phyloP scores from a whole-genome alignment of 2,329 filamentous ascomycete genomes.

The Pestalotiopsis sp. region DNA sequence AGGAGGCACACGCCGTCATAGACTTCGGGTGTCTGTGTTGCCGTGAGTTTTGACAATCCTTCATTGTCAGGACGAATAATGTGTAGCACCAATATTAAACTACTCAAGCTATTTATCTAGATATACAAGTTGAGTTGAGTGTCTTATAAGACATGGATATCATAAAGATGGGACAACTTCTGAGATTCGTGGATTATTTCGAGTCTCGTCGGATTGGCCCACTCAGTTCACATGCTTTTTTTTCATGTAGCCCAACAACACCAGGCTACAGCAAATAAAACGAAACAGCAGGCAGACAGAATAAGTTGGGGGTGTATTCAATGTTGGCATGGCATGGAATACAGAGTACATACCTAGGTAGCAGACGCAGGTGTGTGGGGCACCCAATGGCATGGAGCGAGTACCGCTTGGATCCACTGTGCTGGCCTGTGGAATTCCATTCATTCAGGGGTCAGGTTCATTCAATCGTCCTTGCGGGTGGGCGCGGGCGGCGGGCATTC shows the following conservation, averaged over 20 bases:
- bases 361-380: neutral
- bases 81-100: too few relatives aligned
- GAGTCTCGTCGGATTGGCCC: too few relatives aligned
- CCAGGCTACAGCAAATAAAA: neutral
- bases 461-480: neutral
- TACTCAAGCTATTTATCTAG: too few relatives aligned
- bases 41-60: neutral
- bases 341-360: neutral
- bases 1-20: neutral
- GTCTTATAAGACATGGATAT: too few relatives aligned
- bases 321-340: too few relatives aligned
- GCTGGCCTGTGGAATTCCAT: neutral
- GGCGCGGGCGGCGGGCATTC: neutral
- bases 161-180: too few relatives aligned
- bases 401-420: neutral
- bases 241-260: neutral
- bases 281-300: neutral
- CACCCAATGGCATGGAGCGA: neutral
- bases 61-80: neutral
- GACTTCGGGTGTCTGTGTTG: neutral
- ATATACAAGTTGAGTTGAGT: too few relatives aligned
- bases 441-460: neutral
- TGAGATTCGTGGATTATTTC: too few relatives aligned
- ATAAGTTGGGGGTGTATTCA: slow-evolving; percentile 2
- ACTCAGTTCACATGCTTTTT: too few relatives aligned